Base-by-base conservation (phyloP, 352 stramenopile species). In the Globisporangium emineosum region DNA sequence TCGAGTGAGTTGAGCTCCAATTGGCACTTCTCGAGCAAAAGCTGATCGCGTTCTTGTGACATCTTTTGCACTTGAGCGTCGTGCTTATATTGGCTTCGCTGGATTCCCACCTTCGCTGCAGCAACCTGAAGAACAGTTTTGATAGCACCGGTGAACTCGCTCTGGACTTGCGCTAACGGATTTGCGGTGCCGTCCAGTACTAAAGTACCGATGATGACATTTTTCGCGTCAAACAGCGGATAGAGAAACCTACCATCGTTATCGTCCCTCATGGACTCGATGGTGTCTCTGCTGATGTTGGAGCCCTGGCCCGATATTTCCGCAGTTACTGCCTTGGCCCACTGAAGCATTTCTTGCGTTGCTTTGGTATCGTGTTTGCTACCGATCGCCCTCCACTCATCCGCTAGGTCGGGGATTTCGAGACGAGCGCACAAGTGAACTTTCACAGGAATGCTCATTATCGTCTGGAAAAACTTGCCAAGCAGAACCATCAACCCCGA, bases 1-100 rank as follows among this genome's bases (percentile, higher is more conserved):
- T 64, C 57, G 33, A 69, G 64, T 10, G 37, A 55, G 17, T 69
- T 42, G 25, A 69, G 35, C 29, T 69, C 64, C 7, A 64, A 30
- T 27, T 65, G 35, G 19, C 49, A 29, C 30, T 69, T 69, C n/a
- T 61, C 64, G n/a, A 40, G 0, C 21, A 51, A 17, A 3, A 69
- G 21, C 15, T 60, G 47, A 7, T 65, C 49, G 2, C 49, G 50
- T 23, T 69, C 57, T 8, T 35, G 6, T 0, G 15, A 15, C 4
- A 65, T 21, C 7, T 10, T 30, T 35, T 32, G 47, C 6, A 12
- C 21, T 53, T 64, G 25, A 32, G 19, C 13, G 3, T 40, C 29
- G 6, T 51, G 43, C 5, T 27, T 9, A 0, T 13, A 17, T 2
- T 35, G 51, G 25, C 37, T 23, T 40, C 23, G 61, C n/a, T 17